Conservation (phyloP, 2,329 filamentous ascomycete genomes). For the Pestalotiopsis sp. region DNA sequence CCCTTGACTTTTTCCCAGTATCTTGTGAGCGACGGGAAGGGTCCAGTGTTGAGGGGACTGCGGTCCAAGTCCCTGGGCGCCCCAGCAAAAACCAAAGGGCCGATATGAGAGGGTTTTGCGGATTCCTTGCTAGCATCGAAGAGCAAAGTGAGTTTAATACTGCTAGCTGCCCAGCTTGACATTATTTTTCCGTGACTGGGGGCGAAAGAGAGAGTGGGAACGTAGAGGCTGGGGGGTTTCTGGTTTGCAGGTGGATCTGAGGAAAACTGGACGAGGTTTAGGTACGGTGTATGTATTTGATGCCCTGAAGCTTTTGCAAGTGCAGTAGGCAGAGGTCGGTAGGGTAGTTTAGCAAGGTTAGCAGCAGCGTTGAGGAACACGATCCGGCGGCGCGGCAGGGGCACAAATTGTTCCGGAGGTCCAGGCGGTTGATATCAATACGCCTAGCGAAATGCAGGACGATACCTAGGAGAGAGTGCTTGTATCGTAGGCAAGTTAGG, state of each 20-base stretch:
- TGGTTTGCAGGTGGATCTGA: neutral
- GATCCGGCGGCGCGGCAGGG: neutral
- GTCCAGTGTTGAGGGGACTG: neutral
- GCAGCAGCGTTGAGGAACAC: neutral
- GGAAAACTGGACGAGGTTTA: neutral
- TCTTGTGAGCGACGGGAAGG: neutral
- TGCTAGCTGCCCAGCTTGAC: neutral
- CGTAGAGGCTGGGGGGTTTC: neutral
- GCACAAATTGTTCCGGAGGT: neutral
- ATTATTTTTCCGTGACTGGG: slow-evolving; percentile 5
- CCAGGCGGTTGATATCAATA: neutral
- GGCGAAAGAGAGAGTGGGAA: neutral
- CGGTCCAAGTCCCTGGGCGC: neutral
- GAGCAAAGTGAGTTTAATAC: neutral
- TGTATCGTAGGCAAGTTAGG: too few species aligned
- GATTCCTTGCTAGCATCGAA: neutral
- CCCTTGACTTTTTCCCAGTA: too few species aligned
- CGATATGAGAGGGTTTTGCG: slow-evolving; percentile 4
- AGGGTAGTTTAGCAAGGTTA: neutral
- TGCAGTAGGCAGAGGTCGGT: neutral
- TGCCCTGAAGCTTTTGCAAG: neutral
- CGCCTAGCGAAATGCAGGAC: neutral
- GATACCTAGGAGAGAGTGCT: neutral
- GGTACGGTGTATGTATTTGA: neutral
- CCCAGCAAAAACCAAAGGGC: neutral